Evolutionary conservation across 2,329 filamentous ascomycete species (phyloP), one percentile per base, ranked within the genome.

Genomic region (Talaromyces pinophilus): DNA sequence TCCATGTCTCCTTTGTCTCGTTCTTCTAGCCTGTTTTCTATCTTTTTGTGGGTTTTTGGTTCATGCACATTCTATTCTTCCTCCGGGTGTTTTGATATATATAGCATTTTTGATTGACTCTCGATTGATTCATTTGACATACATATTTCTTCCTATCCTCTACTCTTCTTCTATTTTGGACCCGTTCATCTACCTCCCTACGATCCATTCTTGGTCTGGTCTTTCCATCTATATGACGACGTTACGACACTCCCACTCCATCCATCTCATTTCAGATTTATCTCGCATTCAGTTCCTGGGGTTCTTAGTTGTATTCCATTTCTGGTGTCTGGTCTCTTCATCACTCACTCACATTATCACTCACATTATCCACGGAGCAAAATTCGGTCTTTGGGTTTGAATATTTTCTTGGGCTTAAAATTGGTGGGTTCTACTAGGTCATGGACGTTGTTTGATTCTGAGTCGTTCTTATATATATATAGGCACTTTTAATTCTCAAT

Each of bases 91-190:
- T 40, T 57, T 57, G 33, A 57, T 57, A 57, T 40, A 57, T 57
- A 57, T 57, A 57, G 54, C 54, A 40, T 57, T 57, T 38, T 38
- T 38, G 52, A 57, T 57, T 57, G 30, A 57, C n/a, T 38, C 52
- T 35, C 7, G 22, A 50, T 54, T 33, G 17, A 11, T 6, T 35
- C 10, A 35, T 22, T 19, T 55, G 22, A 28, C 10, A 52, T 30
- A 6, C 25, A 25, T 25, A 25, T 25, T 54, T 54, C 25, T 8
- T 54, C 7, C 50, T 50, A 50, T 50, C 46, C 46, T 30, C 15
- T 19, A 8, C 42, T 42, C 40, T 7, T 42, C 22, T 48, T 50
- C 7, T 19, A 33, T 17, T 8, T 15, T 54, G 50, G 25, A 33
- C 35, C 28, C 15, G 3, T 22, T 15, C n/a, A 15, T 57, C 52